Evolutionary conservation across 768 basidiomycete species (phyloP).

Genomic region (Lentinula raphanica): DNA sequence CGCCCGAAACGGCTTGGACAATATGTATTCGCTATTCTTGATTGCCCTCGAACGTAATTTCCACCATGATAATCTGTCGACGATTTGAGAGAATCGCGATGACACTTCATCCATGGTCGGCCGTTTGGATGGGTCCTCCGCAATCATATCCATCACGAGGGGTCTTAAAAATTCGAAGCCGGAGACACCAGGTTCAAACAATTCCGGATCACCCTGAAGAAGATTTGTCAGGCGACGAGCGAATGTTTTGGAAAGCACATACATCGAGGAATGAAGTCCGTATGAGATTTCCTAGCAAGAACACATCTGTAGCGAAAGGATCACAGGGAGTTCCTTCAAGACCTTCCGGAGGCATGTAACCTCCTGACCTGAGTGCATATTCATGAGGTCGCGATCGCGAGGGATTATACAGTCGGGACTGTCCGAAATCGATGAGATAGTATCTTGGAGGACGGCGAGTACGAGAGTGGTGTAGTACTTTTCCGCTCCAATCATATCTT

Average conservation of each 20-base stretch:
- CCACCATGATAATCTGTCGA: background rate
- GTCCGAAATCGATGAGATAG: slow-evolving; percentile 35
- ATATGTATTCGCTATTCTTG: background rate
- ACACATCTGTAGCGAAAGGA: slow-evolving; percentile 41
- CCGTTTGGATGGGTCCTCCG: slow-evolving; percentile 6
- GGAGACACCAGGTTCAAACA: background rate
- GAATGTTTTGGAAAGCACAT: background rate
- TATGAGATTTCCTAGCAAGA: slow-evolving; percentile 33
- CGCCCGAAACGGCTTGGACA: background rate
- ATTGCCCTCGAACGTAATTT: slow-evolving; percentile 6
- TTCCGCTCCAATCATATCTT: slow-evolving; percentile 1
- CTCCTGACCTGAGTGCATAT: slow-evolving; percentile 31
- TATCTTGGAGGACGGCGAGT: slow-evolving; percentile 28
- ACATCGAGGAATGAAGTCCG: slow-evolving; percentile 10
- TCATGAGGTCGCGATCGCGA: slow-evolving; percentile 21
- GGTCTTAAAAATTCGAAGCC: slow-evolving; percentile 11
- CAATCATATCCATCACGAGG: slow-evolving; percentile 6
- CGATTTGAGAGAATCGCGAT: slow-evolving; percentile 7
- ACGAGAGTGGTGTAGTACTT: slow-evolving; percentile 16
- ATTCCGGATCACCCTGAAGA: background rate
- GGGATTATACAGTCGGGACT: slow-evolving; percentile 25
- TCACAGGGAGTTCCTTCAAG: slow-evolving; percentile 19
- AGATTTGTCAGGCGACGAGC: background rate
- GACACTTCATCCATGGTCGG: slow-evolving; percentile 13
- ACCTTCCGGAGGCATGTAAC: slow-evolving; percentile 37